Evolutionary conservation across 257 asterid species (phyloP).

Genomic region (Cruciata laevipes): DNA sequence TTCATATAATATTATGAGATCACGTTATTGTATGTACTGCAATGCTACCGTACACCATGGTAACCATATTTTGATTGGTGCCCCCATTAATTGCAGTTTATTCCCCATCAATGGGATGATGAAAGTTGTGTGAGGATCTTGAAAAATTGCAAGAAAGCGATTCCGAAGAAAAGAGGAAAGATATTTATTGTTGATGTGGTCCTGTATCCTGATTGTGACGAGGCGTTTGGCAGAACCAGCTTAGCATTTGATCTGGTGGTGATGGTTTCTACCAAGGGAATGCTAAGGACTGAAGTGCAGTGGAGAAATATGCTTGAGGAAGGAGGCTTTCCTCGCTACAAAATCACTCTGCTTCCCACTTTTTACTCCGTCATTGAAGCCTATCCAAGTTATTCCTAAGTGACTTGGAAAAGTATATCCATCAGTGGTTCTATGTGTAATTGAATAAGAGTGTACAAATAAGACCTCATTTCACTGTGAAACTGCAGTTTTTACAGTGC

Average conservation of each 20-base stretch:
- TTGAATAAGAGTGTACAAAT: too few species aligned
- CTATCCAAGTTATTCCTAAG: neutral
- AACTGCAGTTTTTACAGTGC: too few species aligned
- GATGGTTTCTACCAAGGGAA: constrained; percentile 6
- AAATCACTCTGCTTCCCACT: constrained; percentile 4
- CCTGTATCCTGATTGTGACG: neutral
- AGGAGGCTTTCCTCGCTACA: constrained; percentile 14
- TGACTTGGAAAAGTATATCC: too few species aligned
- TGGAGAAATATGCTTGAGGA: constrained; percentile 10
- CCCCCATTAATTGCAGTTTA: too few species aligned
- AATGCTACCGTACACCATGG: constrained; percentile 9
- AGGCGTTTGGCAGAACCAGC: too few species aligned
- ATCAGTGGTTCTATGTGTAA: too few species aligned
- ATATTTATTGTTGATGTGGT: constrained; percentile 10
- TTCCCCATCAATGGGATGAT: constrained; percentile 11
- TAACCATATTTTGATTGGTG: too few species aligned
- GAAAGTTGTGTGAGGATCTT: constrained; percentile 19
- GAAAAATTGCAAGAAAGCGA: constrained; percentile 7
- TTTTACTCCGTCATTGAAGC: constrained; percentile 13
- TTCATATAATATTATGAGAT: too few species aligned
- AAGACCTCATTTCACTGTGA: too few species aligned
- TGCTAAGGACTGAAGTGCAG: constrained; percentile 13
- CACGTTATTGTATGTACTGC: neutral
- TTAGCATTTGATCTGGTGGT: constrained; percentile 7
- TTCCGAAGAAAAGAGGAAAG: constrained; percentile 12